Evolutionary conservation across 2,329 filamentous ascomycete genomes (phyloP).

Genomic region (Lecanosticta acicola): DNA sequence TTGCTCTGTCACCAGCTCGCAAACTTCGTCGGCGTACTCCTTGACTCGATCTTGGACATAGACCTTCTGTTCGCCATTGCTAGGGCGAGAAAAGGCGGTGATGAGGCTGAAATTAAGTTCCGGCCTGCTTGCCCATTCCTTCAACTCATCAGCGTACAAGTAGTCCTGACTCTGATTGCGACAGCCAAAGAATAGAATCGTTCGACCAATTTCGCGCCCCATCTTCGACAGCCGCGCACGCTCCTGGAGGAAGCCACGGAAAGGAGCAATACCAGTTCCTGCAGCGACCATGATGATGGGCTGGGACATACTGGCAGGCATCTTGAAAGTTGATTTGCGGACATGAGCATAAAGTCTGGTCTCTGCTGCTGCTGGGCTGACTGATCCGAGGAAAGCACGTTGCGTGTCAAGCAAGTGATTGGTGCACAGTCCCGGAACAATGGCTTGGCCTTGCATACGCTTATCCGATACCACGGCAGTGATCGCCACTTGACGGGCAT

Average conservation of each 20-base stretch:
- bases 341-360: constrained; percentile 33
- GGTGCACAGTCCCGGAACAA: constrained; percentile 15
- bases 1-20: constrained; percentile 28
- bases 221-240: constrained; percentile 34
- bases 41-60: constrained; percentile 39
- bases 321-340: constrained; percentile 38
- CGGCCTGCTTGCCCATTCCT: constrained; percentile 17
- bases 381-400: constrained; percentile 32
- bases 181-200: constrained; percentile 32
- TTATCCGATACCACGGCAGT: constrained; percentile 56
- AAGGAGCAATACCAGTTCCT: constrained; percentile 48
- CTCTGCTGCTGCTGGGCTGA: constrained; percentile 12
- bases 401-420: constrained; percentile 31
- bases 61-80: constrained; percentile 16
- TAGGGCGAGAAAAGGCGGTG: constrained; percentile 32
- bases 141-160: constrained; percentile 26
- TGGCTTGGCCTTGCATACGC: constrained; percentile 20
- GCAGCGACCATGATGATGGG: constrained; percentile 51
- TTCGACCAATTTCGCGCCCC: constrained; percentile 20
- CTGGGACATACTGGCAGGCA: constrained; percentile 36
- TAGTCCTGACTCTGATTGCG: constrained; percentile 25
- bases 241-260: constrained; percentile 42
- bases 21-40: constrained; percentile 29
- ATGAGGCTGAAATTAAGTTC: constrained; percentile 25
- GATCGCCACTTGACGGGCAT: constrained; percentile 35